Percentiles rank a stretch among this genome's conserved stretches.
These are phyloP conservation scores for Ophiocordyceps camponoti-rufipedis DNA, from an alignment of 2,329 filamentous ascomycete genomes.

Conservation along the genomic window DNA sequence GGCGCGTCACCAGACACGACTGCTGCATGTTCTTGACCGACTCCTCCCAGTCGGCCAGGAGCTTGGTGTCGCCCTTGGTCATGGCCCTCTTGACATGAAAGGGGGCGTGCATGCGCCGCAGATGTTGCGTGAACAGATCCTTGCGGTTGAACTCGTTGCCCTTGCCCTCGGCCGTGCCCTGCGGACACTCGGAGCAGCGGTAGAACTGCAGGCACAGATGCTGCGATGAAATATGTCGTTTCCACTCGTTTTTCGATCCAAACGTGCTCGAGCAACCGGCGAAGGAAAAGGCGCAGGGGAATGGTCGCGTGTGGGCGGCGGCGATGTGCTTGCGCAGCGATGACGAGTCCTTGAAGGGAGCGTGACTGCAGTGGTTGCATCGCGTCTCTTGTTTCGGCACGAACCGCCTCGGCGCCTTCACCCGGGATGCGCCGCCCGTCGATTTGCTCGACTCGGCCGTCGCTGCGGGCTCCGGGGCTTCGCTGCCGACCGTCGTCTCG, in stretches of 20 bases:
- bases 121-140: constrained; percentile 86
- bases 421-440: constrained; percentile 7
- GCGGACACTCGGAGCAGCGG: constrained; percentile 42
- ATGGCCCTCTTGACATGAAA: constrained; percentile 41
- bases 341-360: constrained; percentile 48
- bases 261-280: constrained; percentile 76
- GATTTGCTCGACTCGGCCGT: constrained; percentile 9
- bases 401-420: constrained; percentile 26
- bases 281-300: constrained; percentile 70
- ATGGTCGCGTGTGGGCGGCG: constrained; percentile 52
- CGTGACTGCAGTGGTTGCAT: constrained; percentile 42
- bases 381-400: constrained; percentile 41
- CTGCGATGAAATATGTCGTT: constrained; percentile 79
- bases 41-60: constrained; percentile 43
- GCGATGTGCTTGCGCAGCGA: constrained; percentile 49
- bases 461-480: neutral
- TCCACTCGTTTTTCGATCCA: constrained; percentile 94
- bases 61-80: constrained; percentile 37
- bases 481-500: neutral
- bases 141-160: constrained; percentile 77
- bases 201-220: constrained; percentile 58
- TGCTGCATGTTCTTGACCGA: constrained; percentile 53
- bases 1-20: constrained; percentile 53
- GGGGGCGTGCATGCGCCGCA: constrained; percentile 81
- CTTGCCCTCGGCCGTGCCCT: constrained; percentile 33